phyloP scores from a whole-genome alignment of 768 basidiomycete species.

The Lactarius evosmus region DNA sequence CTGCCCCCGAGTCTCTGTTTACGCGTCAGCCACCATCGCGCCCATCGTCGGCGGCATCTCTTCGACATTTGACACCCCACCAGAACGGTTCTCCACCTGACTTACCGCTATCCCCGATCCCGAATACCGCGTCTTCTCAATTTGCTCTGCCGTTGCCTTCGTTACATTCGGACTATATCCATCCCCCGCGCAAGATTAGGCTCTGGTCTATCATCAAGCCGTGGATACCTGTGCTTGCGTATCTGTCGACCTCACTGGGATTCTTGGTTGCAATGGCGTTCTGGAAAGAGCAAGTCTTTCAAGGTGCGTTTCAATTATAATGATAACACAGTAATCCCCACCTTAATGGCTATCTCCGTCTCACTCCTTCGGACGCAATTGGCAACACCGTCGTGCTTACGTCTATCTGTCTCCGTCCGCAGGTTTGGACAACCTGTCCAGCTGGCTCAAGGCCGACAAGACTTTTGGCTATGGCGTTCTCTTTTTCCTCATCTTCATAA shows the following conservation, averaged over 20 bases:
- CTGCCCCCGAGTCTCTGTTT: constrained; percentile 1
- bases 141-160: constrained; percentile 27
- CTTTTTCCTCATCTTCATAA: constrained; percentile 79
- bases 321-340: constrained; percentile 11
- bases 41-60: constrained; percentile 12
- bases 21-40: constrained; percentile 9
- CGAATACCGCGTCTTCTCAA: constrained; percentile 8
- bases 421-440: constrained; percentile 82
- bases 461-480: constrained; percentile 75
- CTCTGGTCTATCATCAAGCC: constrained; percentile 54
- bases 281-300: constrained; percentile 79
- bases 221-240: constrained; percentile 76
- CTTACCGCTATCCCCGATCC: constrained; percentile 7
- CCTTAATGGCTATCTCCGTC: constrained; percentile 22
- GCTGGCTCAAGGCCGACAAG: constrained; percentile 69
- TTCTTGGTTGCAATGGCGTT: constrained; percentile 81
- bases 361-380: constrained; percentile 12
- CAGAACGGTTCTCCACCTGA: constrained; percentile 5
- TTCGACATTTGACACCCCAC: constrained; percentile 16
- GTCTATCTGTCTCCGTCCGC: constrained; percentile 22
- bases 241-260: constrained; percentile 70
- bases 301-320: constrained; percentile 49
- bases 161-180: constrained; percentile 26
- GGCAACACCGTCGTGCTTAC: constrained; percentile 18
- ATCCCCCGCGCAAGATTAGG: constrained; percentile 26